These are phyloP conservation scores for Syncephalis fuscata DNA, from an alignment of 371 early-diverging fungal species.

Conservation along the genomic window DNA sequence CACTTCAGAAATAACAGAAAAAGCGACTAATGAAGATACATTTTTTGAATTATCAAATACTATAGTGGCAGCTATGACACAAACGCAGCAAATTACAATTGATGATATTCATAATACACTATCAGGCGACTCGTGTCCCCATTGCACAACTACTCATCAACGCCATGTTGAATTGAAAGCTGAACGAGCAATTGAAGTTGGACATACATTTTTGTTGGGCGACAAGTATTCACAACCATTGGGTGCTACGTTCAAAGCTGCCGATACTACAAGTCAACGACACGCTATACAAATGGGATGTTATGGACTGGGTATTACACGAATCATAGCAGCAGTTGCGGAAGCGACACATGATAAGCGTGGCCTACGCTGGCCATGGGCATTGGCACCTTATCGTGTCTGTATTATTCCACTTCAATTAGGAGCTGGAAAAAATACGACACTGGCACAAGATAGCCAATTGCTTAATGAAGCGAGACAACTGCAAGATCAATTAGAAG, in stretches of 20 bases:
- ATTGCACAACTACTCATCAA: constrained; percentile 18
- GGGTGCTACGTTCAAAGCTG: constrained; percentile 30
- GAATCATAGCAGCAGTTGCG: constrained; percentile 60
- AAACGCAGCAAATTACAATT: constrained; percentile 5
- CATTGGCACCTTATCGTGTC: constrained; percentile 55
- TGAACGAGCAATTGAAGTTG: constrained; percentile 69
- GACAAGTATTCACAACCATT: constrained; percentile 62
- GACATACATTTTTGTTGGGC: constrained; percentile 82
- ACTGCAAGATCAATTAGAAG: constrained; percentile 23
- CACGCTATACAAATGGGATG: constrained; percentile 78
- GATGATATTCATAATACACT: constrained; percentile 32
- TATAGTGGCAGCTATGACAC: too few species aligned
- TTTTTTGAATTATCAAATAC: too few species aligned
- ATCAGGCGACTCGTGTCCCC: constrained; percentile 45
- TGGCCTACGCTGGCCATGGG: constrained; percentile 62
- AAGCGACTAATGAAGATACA: not conserved
- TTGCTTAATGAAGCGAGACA: constrained; percentile 19
- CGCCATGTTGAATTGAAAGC: constrained; percentile 15
- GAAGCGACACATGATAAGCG: constrained; percentile 43
- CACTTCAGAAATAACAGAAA: too few species aligned
- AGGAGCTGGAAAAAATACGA: constrained; percentile 13
- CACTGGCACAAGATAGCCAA: constrained; percentile 26
- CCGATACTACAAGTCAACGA: constrained; percentile 6
- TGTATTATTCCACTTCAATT: constrained; percentile 26
- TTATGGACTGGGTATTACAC: constrained; percentile 74